phyloP scores from a whole-genome alignment of 345 rosid species.

The Eucalyptus marginata region DNA sequence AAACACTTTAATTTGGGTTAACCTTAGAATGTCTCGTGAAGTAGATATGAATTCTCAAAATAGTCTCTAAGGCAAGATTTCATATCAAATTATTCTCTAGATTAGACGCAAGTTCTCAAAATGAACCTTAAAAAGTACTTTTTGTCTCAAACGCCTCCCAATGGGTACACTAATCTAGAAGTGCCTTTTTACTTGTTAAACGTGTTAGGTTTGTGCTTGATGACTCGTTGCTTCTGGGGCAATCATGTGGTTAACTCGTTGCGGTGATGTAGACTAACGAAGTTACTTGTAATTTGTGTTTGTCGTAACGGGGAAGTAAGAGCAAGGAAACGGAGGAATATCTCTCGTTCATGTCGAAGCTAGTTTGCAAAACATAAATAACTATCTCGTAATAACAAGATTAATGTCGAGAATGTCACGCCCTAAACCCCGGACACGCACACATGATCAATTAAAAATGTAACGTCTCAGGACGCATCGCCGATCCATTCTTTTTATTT shows the following conservation, averaged over 20 bases:
- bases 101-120: neutral
- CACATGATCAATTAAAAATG: too few relatives aligned
- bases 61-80: neutral
- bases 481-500: fast-evolving
- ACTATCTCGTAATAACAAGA: neutral
- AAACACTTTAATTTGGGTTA: neutral
- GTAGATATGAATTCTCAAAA: neutral
- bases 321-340: neutral
- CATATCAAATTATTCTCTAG: neutral
- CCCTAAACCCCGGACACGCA: fast-evolving
- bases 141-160: neutral
- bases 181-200: neutral
- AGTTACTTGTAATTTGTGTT: neutral
- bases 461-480: fast-evolving
- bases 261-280: neutral
- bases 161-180: neutral
- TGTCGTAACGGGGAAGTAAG: neutral
- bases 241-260: neutral
- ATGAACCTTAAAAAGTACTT: neutral
- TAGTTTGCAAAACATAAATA: neutral
- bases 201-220: neutral
- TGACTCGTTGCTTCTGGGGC: neutral
- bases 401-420: fast-evolving
- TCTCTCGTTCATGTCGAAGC: neutral
- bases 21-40: neutral